Evolutionary conservation across 2,329 filamentous ascomycete species (phyloP), one percentile per base, ranked within the genome.

Genomic region (Colletotrichum zoysiae): DNA sequence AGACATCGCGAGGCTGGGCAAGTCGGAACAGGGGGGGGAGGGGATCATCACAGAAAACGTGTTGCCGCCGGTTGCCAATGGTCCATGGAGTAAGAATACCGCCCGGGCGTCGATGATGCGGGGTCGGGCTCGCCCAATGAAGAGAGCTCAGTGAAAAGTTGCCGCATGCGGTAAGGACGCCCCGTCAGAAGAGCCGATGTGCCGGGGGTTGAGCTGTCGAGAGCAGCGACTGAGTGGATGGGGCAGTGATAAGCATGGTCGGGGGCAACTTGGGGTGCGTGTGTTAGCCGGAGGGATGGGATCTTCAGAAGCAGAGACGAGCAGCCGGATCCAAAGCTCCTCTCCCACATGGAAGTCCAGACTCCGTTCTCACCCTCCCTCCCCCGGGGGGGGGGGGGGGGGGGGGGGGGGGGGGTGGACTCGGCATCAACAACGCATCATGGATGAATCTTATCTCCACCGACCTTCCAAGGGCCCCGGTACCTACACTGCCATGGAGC

Each of bases 71-170:
- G 50, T 26, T 64, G 61, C 61, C 61, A 44, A 64, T 56, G 30
- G 30, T 30, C 30, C 30, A 30, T 30, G 48, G 50, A 64, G 8
- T 20, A 51, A 30, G 20, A 51, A 50, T 26, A 26, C 59, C 33
- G 59, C 44, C 46, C 40, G 33, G 46, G 33, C 33, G 46, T 62
- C 35, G 14, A 62, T 5, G 38, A 64, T 50, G 61, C 48, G 60
- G 60, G 60, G 60, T 8, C 20, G 48, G 35, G 2, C 1, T 16
- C 12, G 35, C 38, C 61, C 50, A 64, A 64, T 55, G 50, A 55
- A 55, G 50, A 64, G 42, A 44, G 50, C 61, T 40, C 35, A 55
- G 61, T 64, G 35, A 55, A 64, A 64, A 64, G 23, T 64, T 64
- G n/a, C 61, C 61, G 53, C n/a, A 44, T 64, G 11, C 44, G 50